These are phyloP conservation scores for Spiraea crenata DNA, from an alignment of 331 rosid genomes.

Conservation along the genomic window DNA sequence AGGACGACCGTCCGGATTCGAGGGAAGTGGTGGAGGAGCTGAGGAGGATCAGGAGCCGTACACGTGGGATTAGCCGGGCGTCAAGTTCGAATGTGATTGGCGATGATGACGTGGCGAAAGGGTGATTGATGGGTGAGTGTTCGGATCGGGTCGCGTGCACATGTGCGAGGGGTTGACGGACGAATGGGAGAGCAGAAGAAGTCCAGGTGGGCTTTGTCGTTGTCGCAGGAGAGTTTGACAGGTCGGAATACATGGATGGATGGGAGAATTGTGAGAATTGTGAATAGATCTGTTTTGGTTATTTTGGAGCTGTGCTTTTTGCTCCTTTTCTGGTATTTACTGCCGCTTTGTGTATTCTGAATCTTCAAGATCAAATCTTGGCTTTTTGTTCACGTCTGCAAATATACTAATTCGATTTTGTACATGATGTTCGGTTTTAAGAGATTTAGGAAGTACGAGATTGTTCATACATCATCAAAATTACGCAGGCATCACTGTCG, in stretches of 20 bases:
- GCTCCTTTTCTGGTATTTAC: neutral
- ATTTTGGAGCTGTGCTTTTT: no score
- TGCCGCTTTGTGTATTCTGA: neutral
- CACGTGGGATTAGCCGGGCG: conserved; percentile 27
- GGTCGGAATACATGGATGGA: no score
- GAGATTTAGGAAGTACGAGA: neutral
- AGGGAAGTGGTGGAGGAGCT: conserved; percentile 86
- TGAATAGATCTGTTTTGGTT: no score
- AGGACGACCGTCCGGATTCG: conserved; percentile 86
- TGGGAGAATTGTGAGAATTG: no score
- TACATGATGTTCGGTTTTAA: no score
- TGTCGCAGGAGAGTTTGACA: neutral
- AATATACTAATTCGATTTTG: no score
- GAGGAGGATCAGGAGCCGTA: conserved; percentile 41
- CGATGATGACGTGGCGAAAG: conserved; percentile 36
- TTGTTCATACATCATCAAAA: neutral
- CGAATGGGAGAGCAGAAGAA: neutral
- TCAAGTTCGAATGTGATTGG: conserved; percentile 26
- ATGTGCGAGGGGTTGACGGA: conserved; percentile 56
- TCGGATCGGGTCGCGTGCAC: conserved; percentile 23
- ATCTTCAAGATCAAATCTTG: neutral
- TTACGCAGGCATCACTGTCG: no score
- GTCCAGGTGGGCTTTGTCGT: no score
- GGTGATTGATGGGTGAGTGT: conserved; percentile 20
- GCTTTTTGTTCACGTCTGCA: neutral